phyloP scores from a whole-genome alignment of 2,329 filamentous ascomycete genomes.

The Moelleriella libera region DNA sequence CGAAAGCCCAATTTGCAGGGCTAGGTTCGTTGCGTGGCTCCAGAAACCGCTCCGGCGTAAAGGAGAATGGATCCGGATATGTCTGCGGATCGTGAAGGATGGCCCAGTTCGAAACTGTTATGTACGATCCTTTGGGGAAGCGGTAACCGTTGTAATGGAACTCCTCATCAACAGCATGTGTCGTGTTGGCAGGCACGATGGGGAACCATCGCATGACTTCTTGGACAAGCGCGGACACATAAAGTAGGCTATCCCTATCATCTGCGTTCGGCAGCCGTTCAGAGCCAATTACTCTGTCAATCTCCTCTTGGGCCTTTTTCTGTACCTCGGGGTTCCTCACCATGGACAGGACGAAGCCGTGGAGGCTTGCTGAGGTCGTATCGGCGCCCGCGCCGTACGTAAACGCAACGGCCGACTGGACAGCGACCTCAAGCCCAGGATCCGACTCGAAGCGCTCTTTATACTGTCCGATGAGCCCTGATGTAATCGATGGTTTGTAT shows the following conservation, averaged over 20 bases:
- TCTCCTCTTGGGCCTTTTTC: neutral
- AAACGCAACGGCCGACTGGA: neutral
- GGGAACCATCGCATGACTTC: neutral
- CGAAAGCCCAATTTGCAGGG: conserved; percentile 14
- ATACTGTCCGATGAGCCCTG: conserved; percentile 4
- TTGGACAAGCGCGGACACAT: neutral
- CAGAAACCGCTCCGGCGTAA: conserved; percentile 5
- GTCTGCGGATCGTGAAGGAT: neutral
- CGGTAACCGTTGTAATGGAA: neutral
- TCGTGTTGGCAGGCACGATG: neutral
- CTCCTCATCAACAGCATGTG: neutral
- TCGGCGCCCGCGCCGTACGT: conserved; percentile 6
- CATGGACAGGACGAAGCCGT: neutral
- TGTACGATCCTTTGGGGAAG: neutral
- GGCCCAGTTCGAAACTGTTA: neutral
- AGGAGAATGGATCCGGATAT: neutral
- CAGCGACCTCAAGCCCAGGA: neutral
- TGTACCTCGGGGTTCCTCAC: neutral
- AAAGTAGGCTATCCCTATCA: neutral
- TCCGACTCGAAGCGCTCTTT: neutral
- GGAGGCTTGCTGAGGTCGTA: neutral
- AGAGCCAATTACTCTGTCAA: neutral
- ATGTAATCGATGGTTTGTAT: conserved; percentile 11
- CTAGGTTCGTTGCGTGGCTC: conserved; percentile 13
- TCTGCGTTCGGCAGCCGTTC: neutral